Evolutionary conservation across 257 asterid species (phyloP), one percentile per base, ranked within the genome.

Genomic region (Anisodus tanguticus): DNA sequence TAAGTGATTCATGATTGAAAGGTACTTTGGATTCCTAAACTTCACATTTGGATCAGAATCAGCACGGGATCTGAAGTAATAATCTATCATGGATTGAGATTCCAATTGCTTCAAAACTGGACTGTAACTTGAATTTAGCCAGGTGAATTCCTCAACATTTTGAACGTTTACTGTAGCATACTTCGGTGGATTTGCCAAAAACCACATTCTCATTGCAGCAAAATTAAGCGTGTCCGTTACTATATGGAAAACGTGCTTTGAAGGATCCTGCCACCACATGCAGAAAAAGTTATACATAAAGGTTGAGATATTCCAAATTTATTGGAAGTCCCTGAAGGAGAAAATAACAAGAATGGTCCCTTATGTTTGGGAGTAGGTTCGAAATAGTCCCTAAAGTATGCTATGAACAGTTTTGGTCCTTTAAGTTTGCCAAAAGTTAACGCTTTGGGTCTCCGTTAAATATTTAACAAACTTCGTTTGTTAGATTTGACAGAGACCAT

Each of bases 161-260:
- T 94, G 97, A 80, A 96, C 95, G 79, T 94, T 90, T 41, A 96
- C 87, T 54, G 95, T 87, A 69, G 97, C 98, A 87, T 88, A 78
- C 22, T 90, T 88, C 0, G 98, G 97, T 54, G 93, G 97, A 86
- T 95, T 95, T 7, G 94, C 93, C 89, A 95, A 81, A 86, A 95
- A 95, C 99, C 99, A 95, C 99, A 95, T 95, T 81, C 82, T 92
- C 99, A 95, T 95, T 68, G 99, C 95, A 83, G 98, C 99, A 60
- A 87, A 94, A 80, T 95, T 95, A 77, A 94, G 96, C 93, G 91
- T 91, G 83, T 95, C 98, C 5, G 99, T 94, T 64, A 95, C 99
- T 6, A 95, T 84, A 85, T 95, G 99, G 91, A 95, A 95, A 66
- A 95, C 97, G 39, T 95, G 98, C 82, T 86, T 89, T 54, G 92